Evolutionary conservation across 768 basidiomycete species (phyloP).

Genomic region (Calocybe cyanea): DNA sequence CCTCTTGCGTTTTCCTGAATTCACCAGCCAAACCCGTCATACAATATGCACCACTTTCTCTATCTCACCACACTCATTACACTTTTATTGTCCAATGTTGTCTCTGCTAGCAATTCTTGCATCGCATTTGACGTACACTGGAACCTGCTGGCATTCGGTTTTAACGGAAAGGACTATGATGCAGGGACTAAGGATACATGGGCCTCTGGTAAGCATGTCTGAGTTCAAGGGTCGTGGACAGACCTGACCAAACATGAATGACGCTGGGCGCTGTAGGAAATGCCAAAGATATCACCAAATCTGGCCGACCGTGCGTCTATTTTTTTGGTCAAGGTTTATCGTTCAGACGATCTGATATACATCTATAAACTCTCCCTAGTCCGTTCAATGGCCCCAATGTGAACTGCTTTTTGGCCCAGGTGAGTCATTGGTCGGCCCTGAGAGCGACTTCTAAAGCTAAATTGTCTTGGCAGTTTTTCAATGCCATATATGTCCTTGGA

Average conservation of each 20-base stretch:
- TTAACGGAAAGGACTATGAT: slow-evolving; percentile 80
- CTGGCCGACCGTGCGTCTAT: slow-evolving; percentile 69
- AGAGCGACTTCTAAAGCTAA: background rate
- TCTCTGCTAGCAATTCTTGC: slow-evolving; percentile 37
- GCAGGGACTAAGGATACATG: slow-evolving; percentile 71
- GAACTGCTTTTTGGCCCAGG: slow-evolving; percentile 73
- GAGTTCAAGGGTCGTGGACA: background rate
- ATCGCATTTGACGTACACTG: slow-evolving; percentile 75
- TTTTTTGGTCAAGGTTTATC: background rate
- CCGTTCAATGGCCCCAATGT: slow-evolving; percentile 62
- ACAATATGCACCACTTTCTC: slow-evolving; percentile 15
- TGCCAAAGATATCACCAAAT: slow-evolving; percentile 65
- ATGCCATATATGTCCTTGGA: slow-evolving; percentile 82
- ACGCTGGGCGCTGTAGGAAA: slow-evolving; percentile 34
- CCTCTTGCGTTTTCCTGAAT: background rate
- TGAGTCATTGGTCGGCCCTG: slow-evolving; percentile 17
- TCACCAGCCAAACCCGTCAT: background rate
- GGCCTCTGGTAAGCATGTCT: slow-evolving; percentile 42
- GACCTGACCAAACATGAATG: background rate
- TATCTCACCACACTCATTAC: slow-evolving; percentile 16
- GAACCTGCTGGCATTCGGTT: slow-evolving; percentile 85
- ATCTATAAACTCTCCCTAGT: slow-evolving; percentile 26
- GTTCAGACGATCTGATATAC: background rate
- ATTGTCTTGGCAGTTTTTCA: slow-evolving; percentile 54
- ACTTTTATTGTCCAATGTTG: slow-evolving; percentile 16